phyloP scores from a whole-genome alignment of 805 yeast species.

The Yueomyces sinensis region DNA sequence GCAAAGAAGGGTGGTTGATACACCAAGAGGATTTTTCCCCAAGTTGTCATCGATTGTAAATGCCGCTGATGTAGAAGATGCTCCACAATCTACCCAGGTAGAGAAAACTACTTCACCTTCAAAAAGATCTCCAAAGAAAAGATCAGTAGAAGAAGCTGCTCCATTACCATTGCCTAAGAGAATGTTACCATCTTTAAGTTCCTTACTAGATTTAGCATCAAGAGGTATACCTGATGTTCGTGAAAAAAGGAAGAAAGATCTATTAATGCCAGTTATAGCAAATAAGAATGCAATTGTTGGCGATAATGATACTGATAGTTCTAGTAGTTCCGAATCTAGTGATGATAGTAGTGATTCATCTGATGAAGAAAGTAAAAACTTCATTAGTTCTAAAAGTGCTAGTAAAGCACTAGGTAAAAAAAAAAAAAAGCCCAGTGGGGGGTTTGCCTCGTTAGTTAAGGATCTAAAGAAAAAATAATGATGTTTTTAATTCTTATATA shows the following conservation, averaged over 20 bases:
- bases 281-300: neutral
- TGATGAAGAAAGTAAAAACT: slow-evolving; percentile 14
- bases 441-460: slow-evolving; percentile 35
- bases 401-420: slow-evolving; percentile 25
- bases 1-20: slow-evolving; percentile 31
- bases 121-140: slow-evolving; percentile 3
- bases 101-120: slow-evolving; percentile 3
- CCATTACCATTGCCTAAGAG: slow-evolving; percentile 15
- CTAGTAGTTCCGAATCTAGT: slow-evolving; percentile 2
- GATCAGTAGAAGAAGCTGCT: slow-evolving; percentile 1
- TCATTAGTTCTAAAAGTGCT: slow-evolving; percentile 30
- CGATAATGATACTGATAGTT: slow-evolving; percentile 6
- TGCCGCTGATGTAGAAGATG: slow-evolving; percentile 7
- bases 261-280: neutral
- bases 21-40: slow-evolving; percentile 27
- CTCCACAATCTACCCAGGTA: slow-evolving; percentile 14
- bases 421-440: slow-evolving; percentile 12
- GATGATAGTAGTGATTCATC: slow-evolving; percentile 3
- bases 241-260: slow-evolving; percentile 24
- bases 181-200: slow-evolving; percentile 31
- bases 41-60: too few relatives aligned
- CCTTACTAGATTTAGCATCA: slow-evolving; percentile 46
- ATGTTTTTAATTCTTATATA: too few relatives aligned
- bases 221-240: slow-evolving; percentile 58
- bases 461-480: slow-evolving; percentile 27